phyloP scores from a whole-genome alignment of 495 filamentous ascomycete genomes.

The Tuber magnatum region DNA sequence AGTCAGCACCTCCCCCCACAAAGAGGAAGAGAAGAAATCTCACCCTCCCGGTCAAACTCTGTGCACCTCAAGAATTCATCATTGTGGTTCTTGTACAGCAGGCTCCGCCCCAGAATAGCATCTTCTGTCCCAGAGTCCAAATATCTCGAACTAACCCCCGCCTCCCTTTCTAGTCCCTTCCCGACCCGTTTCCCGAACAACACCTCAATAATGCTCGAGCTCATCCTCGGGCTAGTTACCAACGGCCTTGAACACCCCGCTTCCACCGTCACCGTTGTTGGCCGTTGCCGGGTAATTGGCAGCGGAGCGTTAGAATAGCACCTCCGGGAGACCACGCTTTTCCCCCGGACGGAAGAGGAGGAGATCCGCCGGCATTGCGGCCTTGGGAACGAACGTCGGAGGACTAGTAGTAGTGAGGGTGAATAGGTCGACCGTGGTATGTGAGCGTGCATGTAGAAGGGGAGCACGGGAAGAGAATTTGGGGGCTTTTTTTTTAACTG shows the following conservation, averaged over 20 bases:
- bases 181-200: constrained; percentile 31
- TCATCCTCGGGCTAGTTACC: not conserved
- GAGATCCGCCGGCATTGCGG: not conserved
- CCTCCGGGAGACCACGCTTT: not conserved
- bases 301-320: not conserved
- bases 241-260: not conserved
- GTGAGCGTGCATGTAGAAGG: not conserved
- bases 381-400: not conserved
- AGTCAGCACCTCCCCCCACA: constrained; percentile 10
- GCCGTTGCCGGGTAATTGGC: not conserved
- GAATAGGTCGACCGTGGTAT: not conserved
- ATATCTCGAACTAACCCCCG: constrained; percentile 36
- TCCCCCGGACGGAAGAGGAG: not conserved
- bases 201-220: constrained; percentile 18
- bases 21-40: not conserved
- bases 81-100: constrained; percentile 36
- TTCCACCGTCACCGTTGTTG: not conserved
- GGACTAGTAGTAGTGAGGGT: not conserved
- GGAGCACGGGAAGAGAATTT: not conserved
- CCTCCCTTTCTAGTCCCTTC: constrained; percentile 27
- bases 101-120: constrained; percentile 37
- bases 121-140: constrained; percentile 39
- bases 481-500: not conserved
- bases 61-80: constrained; percentile 65
- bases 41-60: constrained; percentile 77